Evolutionary conservation across 2,329 filamentous ascomycete genomes (phyloP).

Genomic region (Hypocrella siamensis): DNA sequence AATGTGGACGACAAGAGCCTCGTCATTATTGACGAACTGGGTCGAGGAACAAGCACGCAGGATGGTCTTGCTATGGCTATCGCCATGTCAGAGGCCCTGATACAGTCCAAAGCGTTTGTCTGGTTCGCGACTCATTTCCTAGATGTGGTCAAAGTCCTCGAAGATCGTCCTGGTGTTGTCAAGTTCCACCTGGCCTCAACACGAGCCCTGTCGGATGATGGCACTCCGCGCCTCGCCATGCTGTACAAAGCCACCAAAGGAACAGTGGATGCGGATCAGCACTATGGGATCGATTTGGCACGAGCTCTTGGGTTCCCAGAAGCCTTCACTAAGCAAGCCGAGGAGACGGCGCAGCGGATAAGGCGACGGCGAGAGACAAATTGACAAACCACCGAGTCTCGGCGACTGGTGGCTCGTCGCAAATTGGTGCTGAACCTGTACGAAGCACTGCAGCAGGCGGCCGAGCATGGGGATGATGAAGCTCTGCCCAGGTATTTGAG

Average conservation of each 20-base stretch:
- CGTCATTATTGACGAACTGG: conserved; percentile 81
- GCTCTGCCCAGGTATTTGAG: conserved; percentile 28
- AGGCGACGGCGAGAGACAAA: conserved; percentile 39
- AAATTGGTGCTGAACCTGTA: conserved; percentile 59
- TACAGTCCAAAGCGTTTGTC: conserved; percentile 62
- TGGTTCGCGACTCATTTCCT: conserved; percentile 94
- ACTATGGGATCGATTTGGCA: conserved; percentile 78
- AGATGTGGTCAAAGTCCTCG: conserved; percentile 63
- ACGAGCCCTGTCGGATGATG: conserved; percentile 31
- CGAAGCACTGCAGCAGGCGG: conserved; percentile 56
- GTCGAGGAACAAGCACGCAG: conserved; percentile 73
- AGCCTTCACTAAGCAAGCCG: conserved; percentile 51
- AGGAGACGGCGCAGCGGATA: conserved; percentile 47
- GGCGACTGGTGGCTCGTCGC: conserved; percentile 45
- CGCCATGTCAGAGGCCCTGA: conserved; percentile 74
- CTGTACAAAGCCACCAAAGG: conserved; percentile 70
- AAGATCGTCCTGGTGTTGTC: conserved; percentile 61
- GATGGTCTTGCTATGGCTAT: conserved; percentile 84
- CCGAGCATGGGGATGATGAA: conserved; percentile 44
- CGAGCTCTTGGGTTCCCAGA: conserved; percentile 57
- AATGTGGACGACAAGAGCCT: conserved; percentile 67
- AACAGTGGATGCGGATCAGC: conserved; percentile 43
- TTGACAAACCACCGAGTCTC: conserved; percentile 40
- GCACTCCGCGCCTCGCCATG: conserved; percentile 58
- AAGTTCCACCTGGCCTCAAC: conserved; percentile 71